Evolutionary conservation across 2,329 filamentous ascomycete genomes (phyloP), one percentile per base, ranked within the genome.

Genomic region (Penicillium sp.): DNA sequence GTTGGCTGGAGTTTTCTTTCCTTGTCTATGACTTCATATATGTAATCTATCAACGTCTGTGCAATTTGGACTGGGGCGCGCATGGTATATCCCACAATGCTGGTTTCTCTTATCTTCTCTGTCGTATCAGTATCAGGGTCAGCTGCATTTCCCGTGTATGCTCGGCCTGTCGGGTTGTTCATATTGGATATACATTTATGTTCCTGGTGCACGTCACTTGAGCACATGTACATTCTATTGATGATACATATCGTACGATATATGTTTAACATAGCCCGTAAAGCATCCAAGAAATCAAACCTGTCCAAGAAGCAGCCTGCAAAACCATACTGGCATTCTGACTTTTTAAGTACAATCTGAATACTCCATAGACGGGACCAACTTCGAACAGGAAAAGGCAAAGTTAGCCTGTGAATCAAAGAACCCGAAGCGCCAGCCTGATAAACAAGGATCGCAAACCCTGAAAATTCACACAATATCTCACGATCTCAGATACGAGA

Each of bases 401-500:
- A 31, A 31, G n/a, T 13, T 31, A 2, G 29, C 10, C n/a, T 13
- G 29, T n/a, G 11, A 35, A 22, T n/a, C n/a, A 35, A 43, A 43
- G 19, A 35, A 35, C 30, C 14, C 33, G 29, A 33, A 42, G 29
- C 29, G 22, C 39, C 13, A 11, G 30, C 27, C 36, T 18, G 40
- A 16, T 3, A 25, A 42, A 49, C 35, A 44, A 34, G 34, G 28
- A 22, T 34, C 12, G 19, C 14, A 30, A 31, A 3, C 12, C 36
- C 18, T 16, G 22, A 33, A 27, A 25, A 44, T 50, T n/a, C 7
- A 29, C 25, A 41, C 8, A n/a, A 34, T 28, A 3, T 30, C 34
- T 16, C 8, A 13, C 14, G 11, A 34, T 11, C 51, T 65, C 52
- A 73, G 55, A 70, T 77, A 60, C 76, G 74, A 49, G 64, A 58